These are phyloP conservation scores for Epichloe amarillans DNA, from an alignment of 2,329 filamentous ascomycete species.

Conservation along the genomic window DNA sequence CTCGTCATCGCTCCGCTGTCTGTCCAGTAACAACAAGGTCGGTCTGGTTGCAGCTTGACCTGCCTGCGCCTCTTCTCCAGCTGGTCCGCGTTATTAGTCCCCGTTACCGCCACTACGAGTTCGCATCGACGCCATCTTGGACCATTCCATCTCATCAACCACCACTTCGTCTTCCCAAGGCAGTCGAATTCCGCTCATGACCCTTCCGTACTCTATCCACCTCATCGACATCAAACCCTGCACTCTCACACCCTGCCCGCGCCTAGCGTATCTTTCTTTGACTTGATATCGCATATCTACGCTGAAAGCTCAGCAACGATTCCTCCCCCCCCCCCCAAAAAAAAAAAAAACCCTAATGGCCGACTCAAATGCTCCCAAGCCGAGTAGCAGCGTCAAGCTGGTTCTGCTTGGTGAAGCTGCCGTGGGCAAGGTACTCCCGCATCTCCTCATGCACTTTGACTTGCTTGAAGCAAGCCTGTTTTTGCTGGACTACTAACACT, in stretches of 20 bases:
- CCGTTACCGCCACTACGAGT: background rate
- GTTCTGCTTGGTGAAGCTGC: constrained; percentile 94
- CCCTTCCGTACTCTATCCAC: background rate
- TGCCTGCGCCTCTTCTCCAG: background rate
- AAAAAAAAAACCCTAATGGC: constrained; percentile 20
- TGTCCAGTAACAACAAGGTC: too few species aligned
- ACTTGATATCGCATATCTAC: background rate
- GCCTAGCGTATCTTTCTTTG: background rate
- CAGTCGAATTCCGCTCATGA: background rate
- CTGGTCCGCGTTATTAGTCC: background rate
- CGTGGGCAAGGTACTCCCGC: constrained; percentile 75
- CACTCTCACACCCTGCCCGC: background rate
- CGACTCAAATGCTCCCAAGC: constrained; percentile 61
- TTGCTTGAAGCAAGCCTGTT: background rate
- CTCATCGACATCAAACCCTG: background rate
- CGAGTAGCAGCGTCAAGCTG: constrained; percentile 98
- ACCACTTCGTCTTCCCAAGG: background rate
- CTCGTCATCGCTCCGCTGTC: background rate
- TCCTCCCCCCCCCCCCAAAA: too few species aligned
- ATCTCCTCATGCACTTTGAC: background rate
- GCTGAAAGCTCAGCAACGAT: background rate
- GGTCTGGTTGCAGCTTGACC: background rate
- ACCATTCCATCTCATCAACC: constrained; percentile 1
- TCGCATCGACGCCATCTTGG: background rate
- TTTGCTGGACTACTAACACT: constrained; percentile 14